These are phyloP conservation scores for Caryocar brasiliense DNA, from an alignment of 441 rosid genomes.

Conservation along the genomic window DNA sequence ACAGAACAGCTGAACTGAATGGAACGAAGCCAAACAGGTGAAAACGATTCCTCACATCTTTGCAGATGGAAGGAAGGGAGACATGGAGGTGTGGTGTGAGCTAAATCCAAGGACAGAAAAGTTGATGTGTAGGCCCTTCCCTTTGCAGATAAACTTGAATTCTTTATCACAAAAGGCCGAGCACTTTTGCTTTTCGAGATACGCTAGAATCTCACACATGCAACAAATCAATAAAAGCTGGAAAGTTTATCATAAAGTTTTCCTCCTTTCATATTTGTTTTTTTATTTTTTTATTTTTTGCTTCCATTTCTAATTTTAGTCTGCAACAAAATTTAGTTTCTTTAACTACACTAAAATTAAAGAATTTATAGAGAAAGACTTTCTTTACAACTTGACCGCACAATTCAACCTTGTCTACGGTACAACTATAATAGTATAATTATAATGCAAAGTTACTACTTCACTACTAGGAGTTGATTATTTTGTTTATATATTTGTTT, in stretches of 20 bases:
- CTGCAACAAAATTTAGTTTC: too few species aligned
- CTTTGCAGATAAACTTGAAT: conserved; percentile 20
- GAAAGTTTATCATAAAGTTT: conserved; percentile 11
- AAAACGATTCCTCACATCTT: background rate
- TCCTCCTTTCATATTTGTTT: background rate
- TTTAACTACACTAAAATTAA: too few species aligned
- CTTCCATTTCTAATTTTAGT: background rate
- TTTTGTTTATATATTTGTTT: too few species aligned
- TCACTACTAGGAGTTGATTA: too few species aligned
- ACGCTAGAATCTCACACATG: conserved; percentile 6
- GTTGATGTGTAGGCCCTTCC: conserved; percentile 13
- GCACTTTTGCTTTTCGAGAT: conserved; percentile 13
- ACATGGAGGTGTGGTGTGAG: too few species aligned
- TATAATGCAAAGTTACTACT: too few species aligned
- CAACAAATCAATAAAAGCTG: conserved; percentile 9
- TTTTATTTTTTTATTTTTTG: background rate
- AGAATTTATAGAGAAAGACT: too few species aligned
- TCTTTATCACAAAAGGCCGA: conserved; percentile 15
- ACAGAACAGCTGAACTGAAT: background rate
- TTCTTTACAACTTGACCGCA: too few species aligned
- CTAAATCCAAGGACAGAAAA: background rate
- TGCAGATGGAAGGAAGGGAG: too few species aligned
- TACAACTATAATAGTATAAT: too few species aligned
- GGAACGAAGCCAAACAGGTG: conserved; percentile 8
- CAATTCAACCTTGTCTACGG: too few species aligned